These are phyloP conservation scores for Diaporthe sp. DNA, from an alignment of 2,329 filamentous ascomycete genomes.

Conservation along the genomic window DNA sequence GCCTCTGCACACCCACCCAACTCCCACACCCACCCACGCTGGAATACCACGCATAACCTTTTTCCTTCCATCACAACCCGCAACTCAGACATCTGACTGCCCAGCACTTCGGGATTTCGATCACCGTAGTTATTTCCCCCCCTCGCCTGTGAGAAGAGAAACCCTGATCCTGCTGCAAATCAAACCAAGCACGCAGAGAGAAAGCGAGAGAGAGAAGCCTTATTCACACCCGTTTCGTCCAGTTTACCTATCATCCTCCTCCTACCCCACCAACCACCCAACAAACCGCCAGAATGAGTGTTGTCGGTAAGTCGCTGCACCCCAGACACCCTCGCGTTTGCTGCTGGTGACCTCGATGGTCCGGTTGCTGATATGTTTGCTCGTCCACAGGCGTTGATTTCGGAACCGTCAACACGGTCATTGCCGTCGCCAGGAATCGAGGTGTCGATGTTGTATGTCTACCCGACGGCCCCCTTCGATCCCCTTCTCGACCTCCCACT, in stretches of 20 bases:
- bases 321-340: not conserved
- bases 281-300: slow-evolving; percentile 62
- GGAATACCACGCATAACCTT: not conserved
- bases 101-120: slow-evolving; percentile 18
- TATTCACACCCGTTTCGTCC: slow-evolving; percentile 23
- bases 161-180: not conserved
- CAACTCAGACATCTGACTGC: slow-evolving; percentile 4
- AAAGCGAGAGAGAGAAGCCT: not conserved
- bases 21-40: not conserved
- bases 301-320: slow-evolving; percentile 61
- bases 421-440: slow-evolving; percentile 97
- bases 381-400: slow-evolving; percentile 81
- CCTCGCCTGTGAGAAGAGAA: slow-evolving; percentile 10
- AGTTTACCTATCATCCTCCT: slow-evolving; percentile 39
- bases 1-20: slow-evolving; percentile 6
- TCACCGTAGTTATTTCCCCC: not conserved
- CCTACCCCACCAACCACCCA: slow-evolving; percentile 37
- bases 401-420: slow-evolving; percentile 95
- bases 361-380: slow-evolving; percentile 38
- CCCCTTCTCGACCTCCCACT: not conserved
- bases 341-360: slow-evolving; percentile 24
- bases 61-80: slow-evolving; percentile 13
- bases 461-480: slow-evolving; percentile 38
- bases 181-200: not conserved
- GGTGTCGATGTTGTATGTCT: slow-evolving; percentile 97